Base-by-base conservation (phyloP, 352 stramenopile genomes). In the Globisporangium cystogenes region DNA sequence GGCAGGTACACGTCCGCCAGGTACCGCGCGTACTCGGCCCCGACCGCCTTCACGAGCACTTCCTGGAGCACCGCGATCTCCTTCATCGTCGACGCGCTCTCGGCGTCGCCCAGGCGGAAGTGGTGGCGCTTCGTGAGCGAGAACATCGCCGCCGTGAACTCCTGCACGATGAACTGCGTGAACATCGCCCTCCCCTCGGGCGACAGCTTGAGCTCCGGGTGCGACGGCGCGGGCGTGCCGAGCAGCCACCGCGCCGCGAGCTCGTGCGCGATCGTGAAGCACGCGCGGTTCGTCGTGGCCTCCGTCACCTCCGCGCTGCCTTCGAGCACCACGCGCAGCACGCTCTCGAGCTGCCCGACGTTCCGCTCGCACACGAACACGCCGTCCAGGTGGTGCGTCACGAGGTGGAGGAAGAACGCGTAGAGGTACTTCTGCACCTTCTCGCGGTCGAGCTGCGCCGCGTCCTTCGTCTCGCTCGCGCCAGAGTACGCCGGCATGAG, bases 381-480 rank as follows among this genome's bases (percentile, higher is more conserved):
- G 0, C 51, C 46, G 24, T 87, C 77, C 18, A 94, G 60, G n/a
- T 82, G 60, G 65, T 94, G 81, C 29, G 72, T 70, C 20, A 83
- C 61, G 16, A 94, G 48, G 53, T 94, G 82, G 20, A 91, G 65
- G 49, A 92, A 45, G 59, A 92, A 91, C 57, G 76, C 72, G 65
- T 84, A 92, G 47, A 94, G 35, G 55, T 92, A 89, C 65, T 91
- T 90, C 53, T 91, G 83, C 27, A 83, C 73, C 21, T 74, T 66
- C 48, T 90, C 81, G 15, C 79, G 77, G 51, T 94, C 83, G n/a
- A 89, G 68, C 58, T 90, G 76, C 16, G 77, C 53, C 0, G 74
- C 72, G 59, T 89, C 79, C 59, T 92, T 90, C 16, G 76, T 87
- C 59, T 86, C 74, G 15, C 56, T 64, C 20, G 74, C 62, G 8